Conservation (phyloP, 768 basidiomycete species). For the Trametes maxima region DNA sequence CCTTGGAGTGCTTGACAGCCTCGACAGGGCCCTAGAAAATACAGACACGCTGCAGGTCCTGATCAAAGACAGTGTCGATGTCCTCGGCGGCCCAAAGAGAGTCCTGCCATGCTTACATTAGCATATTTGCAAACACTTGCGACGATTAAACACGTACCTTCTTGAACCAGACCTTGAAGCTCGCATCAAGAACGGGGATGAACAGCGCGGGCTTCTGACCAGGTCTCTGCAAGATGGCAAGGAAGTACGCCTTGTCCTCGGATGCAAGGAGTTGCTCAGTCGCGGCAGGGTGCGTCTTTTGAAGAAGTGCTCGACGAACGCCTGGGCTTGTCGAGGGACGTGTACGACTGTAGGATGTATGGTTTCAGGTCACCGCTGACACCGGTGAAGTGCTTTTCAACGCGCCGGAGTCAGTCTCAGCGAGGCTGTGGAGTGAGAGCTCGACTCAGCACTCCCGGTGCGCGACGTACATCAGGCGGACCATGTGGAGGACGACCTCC, state of each 20-base stretch:
- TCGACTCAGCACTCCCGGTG: slow-evolving; percentile 96
- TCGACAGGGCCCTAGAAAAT: slow-evolving; percentile 98
- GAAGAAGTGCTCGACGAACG: slow-evolving; percentile 84
- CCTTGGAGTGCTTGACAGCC: slow-evolving; percentile 82
- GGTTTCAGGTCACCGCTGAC: slow-evolving; percentile 81
- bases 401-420: slow-evolving; percentile 97
- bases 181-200: slow-evolving; percentile 92
- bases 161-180: slow-evolving; percentile 99
- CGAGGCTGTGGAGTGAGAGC: slow-evolving; percentile 84
- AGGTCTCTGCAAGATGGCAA: slow-evolving; percentile 92
- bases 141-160: slow-evolving; percentile 60
- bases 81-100: slow-evolving; percentile 98
- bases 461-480: slow-evolving; percentile 91
- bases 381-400: slow-evolving; percentile 94
- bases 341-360: slow-evolving; percentile 84
- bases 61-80: slow-evolving; percentile 98
- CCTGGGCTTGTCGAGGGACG: slow-evolving; percentile 79
- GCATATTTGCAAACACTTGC: slow-evolving; percentile 1
- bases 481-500: slow-evolving; percentile 89
- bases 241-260: slow-evolving; percentile 94
- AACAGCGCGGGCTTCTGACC: slow-evolving; percentile 99
- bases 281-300: slow-evolving; percentile 78
- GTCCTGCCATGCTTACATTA: slow-evolving; percentile 54
- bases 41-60: slow-evolving; percentile 97
- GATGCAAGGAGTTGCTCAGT: slow-evolving; percentile 85